Evolutionary conservation across 2,329 filamentous ascomycete species (phyloP).

Genomic region (Didymella pomorum): DNA sequence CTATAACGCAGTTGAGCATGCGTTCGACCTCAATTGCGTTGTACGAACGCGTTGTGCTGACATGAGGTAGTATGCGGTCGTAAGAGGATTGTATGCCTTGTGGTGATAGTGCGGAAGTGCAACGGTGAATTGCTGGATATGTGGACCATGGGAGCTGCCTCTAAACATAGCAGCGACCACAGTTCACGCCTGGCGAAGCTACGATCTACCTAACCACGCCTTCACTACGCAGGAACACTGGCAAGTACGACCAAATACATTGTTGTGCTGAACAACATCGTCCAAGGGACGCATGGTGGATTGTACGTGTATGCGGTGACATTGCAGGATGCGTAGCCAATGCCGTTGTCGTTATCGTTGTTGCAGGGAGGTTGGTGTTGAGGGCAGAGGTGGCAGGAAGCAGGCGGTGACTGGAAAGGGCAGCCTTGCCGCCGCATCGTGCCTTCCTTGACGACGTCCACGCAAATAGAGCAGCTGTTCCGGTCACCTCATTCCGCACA

Average conservation of each 20-base stretch:
- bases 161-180: constrained; percentile 13
- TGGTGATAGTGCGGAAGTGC: neutral
- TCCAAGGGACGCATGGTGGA: neutral
- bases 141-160: neutral
- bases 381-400: constrained; percentile 6
- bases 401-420: neutral
- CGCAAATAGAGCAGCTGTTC: neutral
- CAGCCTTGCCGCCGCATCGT: constrained; percentile 1
- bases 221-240: constrained; percentile 15
- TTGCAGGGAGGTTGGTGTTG: constrained; percentile 4
- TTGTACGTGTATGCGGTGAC: neutral
- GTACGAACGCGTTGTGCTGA: constrained; percentile 8
- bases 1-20: constrained; percentile 9
- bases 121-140: neutral
- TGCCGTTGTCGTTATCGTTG: neutral
- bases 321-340: neutral
- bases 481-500: neutral
- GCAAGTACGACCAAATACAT: constrained; percentile 6
- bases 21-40: neutral
- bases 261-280: neutral
- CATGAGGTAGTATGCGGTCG: constrained; percentile 3
- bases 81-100: neutral
- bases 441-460: neutral
- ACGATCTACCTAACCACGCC: constrained; percentile 11
- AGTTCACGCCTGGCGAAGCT: constrained; percentile 4